Conservation (phyloP, 2,329 filamentous ascomycete genomes). For the Fusarium falciforme region DNA sequence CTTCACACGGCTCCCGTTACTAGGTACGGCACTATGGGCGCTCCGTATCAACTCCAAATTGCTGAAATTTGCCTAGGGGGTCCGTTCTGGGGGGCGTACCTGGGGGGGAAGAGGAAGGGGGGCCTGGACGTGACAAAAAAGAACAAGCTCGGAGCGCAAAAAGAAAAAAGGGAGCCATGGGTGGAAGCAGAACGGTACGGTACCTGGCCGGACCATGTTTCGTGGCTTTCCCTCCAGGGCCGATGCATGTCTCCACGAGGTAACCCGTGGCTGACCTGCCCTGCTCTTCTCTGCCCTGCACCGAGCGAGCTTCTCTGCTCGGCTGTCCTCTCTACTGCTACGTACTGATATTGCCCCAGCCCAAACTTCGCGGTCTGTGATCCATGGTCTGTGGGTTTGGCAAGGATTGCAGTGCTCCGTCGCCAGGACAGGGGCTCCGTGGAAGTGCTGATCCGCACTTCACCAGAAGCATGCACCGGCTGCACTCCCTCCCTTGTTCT, state of each 20-base stretch:
- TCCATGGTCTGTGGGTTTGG: not conserved
- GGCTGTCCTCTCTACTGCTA: constrained; percentile 23
- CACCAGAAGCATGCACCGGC: not conserved
- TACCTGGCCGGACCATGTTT: constrained; percentile 40
- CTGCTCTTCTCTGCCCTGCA: constrained; percentile 26
- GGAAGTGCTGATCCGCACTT: constrained; percentile 29
- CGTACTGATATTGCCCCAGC: constrained; percentile 13
- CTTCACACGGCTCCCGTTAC: constrained; percentile 19
- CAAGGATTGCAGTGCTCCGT: constrained; percentile 26
- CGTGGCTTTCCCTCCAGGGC: constrained; percentile 33
- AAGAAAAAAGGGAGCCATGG: constrained; percentile 27
- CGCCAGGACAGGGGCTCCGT: constrained; percentile 11
- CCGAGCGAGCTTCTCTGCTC: constrained; percentile 21
- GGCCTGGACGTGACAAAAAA: constrained; percentile 31
- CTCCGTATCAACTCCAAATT: constrained; percentile 35
- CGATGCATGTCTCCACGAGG: constrained; percentile 37
- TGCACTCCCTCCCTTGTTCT: constrained; percentile 5
- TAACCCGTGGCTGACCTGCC: constrained; percentile 30
- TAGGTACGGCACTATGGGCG: constrained; percentile 9
- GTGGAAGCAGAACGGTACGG: constrained; percentile 23
- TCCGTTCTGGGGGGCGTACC: constrained; percentile 19
- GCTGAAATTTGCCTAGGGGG: constrained; percentile 31
- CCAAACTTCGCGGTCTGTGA: constrained; percentile 1
- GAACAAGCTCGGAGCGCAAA: constrained; percentile 22
- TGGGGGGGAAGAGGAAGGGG: not conserved